Evolutionary conservation across 441 rosid species (phyloP), one percentile per base, ranked within the genome.

Genomic region (Populus hybrid): DNA sequence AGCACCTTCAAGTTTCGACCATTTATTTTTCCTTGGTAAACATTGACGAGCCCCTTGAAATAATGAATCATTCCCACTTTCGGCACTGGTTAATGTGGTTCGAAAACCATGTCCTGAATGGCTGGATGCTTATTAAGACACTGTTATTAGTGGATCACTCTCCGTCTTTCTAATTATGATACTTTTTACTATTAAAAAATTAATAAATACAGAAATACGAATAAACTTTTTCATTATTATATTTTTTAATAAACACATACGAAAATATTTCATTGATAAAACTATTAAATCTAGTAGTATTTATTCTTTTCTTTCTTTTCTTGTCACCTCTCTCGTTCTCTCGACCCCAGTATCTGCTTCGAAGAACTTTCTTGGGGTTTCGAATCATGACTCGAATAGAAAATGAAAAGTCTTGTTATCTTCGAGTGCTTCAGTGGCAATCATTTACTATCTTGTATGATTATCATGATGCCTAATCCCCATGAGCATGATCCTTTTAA

Each of bases 281-380:
- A 28, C 30, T 28, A 28, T 28, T 28, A 32, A 32, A 32, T 30
- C 32, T 30, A 30, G 0, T 32, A 32, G 6, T 32, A 1, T 5
- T 32, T 32, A 32, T 34, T 34, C 36, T 34, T 34, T 6, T 34
- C 63, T 7, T 34, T 6, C 36, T 34, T 34, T 34, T 34, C 63
- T 57, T 57, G 23, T 19, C 63, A 57, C 63, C 23, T 19, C 63
- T 57, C 63, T 57, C 63, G 19, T 8, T 19, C 21, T 57, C 63
- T 19, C 23, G 2, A n/a, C 63, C 63, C 63, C 19, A 14, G 16
- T 46, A 4, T 4, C 0, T 46, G 57, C 57, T 46, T 46, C 14
- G 1, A 24, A 32, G 65, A 12, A 14, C 19, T 23, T 76, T 63
- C 70, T 70, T 69, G 80, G 83, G 83, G 77, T 67, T 35, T 14